Percentiles rank a stretch among this genome's conserved stretches.
Evolutionary conservation across 805 yeast species (phyloP).

Genomic region (Debaryomyces tyrocola): DNA sequence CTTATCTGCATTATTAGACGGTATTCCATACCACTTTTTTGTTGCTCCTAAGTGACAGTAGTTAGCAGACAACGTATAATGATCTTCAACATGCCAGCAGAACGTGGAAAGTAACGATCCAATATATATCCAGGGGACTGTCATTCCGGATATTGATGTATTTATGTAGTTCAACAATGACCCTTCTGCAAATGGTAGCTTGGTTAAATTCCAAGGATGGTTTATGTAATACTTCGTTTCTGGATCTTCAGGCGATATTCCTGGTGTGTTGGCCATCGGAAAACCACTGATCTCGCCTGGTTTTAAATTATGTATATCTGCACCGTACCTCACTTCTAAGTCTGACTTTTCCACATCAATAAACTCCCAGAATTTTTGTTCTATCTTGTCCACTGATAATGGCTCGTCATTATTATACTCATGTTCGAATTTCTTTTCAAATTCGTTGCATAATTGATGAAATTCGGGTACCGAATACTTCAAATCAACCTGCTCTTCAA

Average conservation of each 20-base stretch:
- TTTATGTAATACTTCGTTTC: slow-evolving; percentile 36
- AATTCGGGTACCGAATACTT: slow-evolving; percentile 62
- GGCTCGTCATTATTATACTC: slow-evolving; percentile 30
- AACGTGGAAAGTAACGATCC: slow-evolving; percentile 90
- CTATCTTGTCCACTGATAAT: slow-evolving; percentile 48
- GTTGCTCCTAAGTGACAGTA: slow-evolving; percentile 89
- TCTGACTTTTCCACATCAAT: slow-evolving; percentile 40
- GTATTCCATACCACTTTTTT: slow-evolving; percentile 93
- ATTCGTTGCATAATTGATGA: slow-evolving; percentile 51
- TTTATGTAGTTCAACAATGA: slow-evolving; percentile 68
- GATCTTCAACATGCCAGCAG: slow-evolving; percentile 98
- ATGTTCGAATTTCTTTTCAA: slow-evolving; percentile 42
- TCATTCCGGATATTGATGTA: slow-evolving; percentile 84
- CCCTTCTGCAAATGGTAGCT: slow-evolving; percentile 66
- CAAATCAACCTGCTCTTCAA: slow-evolving; percentile 61
- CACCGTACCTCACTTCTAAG: slow-evolving; percentile 75
- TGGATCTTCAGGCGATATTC: slow-evolving; percentile 15
- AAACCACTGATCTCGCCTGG: slow-evolving; percentile 76
- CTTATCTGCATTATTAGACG: slow-evolving; percentile 58
- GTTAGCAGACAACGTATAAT: slow-evolving; percentile 85
- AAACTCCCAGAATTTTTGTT: slow-evolving; percentile 65
- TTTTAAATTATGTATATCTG: slow-evolving; percentile 69
- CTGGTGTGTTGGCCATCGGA: slow-evolving; percentile 47
- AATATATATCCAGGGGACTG: slow-evolving; percentile 91
- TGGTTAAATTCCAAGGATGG: slow-evolving; percentile 77